A percentile compares a stretch with the other conserved stretches of the same genome.
These are phyloP conservation scores for Pilaira anomala DNA, from an alignment of 192 early-diverging fungal species.

Conservation along the genomic window DNA sequence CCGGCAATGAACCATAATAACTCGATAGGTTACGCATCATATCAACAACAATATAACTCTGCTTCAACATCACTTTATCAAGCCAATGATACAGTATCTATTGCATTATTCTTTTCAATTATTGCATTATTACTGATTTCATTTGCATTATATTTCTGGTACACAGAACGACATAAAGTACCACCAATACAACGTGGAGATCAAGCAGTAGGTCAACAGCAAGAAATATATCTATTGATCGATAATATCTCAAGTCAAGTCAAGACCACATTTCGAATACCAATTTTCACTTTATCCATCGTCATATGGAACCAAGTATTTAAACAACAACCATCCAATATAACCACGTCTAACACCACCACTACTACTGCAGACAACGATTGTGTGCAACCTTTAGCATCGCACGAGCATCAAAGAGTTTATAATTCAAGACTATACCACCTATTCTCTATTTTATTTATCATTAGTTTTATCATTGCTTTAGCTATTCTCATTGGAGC, in stretches of 20 bases:
- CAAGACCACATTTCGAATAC: conserved; percentile 29
- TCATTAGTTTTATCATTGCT: conserved; percentile 21
- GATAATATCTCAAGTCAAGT: conserved; percentile 35
- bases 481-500: conserved; percentile 32
- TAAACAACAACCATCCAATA: not conserved
- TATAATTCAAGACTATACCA: conserved; percentile 27
- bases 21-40: conserved; percentile 7
- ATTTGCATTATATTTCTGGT: conserved; percentile 42
- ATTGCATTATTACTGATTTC: conserved; percentile 31
- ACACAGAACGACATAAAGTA: conserved; percentile 36
- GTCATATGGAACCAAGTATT: conserved; percentile 23
- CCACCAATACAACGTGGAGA: conserved; percentile 29
- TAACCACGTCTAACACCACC: not conserved
- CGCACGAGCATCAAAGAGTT: conserved; percentile 32
- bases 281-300: conserved; percentile 23
- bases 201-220: conserved; percentile 27
- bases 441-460: conserved; percentile 33
- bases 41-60: conserved; percentile 35
- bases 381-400: conserved; percentile 14
- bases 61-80: conserved; percentile 17
- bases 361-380: not conserved
- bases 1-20: too few relatives aligned
- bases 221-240: conserved; percentile 36
- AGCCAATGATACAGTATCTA: conserved; percentile 32
- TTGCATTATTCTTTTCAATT: conserved; percentile 36